Evolutionary conservation across 2,329 filamentous ascomycete genomes (phyloP).

Genomic region (Phoma sp.): DNA sequence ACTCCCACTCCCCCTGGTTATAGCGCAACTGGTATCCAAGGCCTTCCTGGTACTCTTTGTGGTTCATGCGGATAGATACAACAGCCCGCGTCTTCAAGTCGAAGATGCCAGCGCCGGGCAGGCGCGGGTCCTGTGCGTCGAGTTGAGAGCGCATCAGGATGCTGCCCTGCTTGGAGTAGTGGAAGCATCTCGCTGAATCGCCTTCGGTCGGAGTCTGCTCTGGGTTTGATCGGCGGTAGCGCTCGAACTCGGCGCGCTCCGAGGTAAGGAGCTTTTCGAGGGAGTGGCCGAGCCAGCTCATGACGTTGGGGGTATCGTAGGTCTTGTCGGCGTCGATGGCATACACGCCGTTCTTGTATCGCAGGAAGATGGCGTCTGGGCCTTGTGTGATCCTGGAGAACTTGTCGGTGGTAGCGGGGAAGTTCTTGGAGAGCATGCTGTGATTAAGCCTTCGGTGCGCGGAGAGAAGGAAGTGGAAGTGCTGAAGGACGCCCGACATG

Average conservation of each 20-base stretch:
- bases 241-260: slow-evolving; percentile 82
- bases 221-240: slow-evolving; percentile 66
- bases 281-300: slow-evolving; percentile 92
- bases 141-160: slow-evolving; percentile 95
- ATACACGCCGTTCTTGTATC: slow-evolving; percentile 84
- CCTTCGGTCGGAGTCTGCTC: slow-evolving; percentile 78
- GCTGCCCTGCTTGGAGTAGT: slow-evolving; percentile 86
- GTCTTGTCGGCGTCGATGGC: slow-evolving; percentile 97
- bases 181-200: slow-evolving; percentile 64
- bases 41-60: slow-evolving; percentile 73
- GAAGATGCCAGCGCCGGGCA: slow-evolving; percentile 93
- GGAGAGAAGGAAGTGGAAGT: slow-evolving; percentile 93
- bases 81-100: slow-evolving; percentile 96
- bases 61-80: slow-evolving; percentile 88
- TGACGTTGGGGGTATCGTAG: slow-evolving; percentile 81
- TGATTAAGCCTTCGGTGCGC: slow-evolving; percentile 78
- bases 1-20: slow-evolving; percentile 81
- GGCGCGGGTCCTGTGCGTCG: slow-evolving; percentile 83
- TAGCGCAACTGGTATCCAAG: slow-evolving; percentile 85
- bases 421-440: slow-evolving; percentile 70
- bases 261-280: slow-evolving; percentile 95
- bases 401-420: slow-evolving; percentile 65
- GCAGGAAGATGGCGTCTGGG: slow-evolving; percentile 79
- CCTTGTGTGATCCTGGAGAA: slow-evolving; percentile 77
- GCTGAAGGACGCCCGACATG: slow-evolving; percentile 85